Base-by-base conservation (phyloP, 1,284 basidiomycete genomes). In the Afroboletus lepidellus region DNA sequence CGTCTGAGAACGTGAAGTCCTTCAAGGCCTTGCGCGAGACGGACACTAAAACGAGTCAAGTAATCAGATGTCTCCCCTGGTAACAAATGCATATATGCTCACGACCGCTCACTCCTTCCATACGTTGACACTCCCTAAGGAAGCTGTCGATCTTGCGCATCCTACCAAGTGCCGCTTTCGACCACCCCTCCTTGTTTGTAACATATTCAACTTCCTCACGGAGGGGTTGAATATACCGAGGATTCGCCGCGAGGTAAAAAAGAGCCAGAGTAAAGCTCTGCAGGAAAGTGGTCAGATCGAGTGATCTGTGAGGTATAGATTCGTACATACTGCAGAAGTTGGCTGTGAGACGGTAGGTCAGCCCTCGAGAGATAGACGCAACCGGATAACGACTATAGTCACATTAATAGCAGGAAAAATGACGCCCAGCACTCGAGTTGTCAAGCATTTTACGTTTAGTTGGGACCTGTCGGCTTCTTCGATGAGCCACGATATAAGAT, bases 401-500 rank as follows among this genome's bases (percentile, higher is more conserved):
- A 18, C 38, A 82, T 80, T 73, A 16, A 77, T 68, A 1, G 75
- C 70, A 0, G 71, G 71, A 32, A 78, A 71, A 49, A 74, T 76
- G 38, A 73, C 18, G 0, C 50, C 21, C 9, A 78, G 56, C 5
- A 78, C 30, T 15, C 69, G 65, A 8, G 49, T 46, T 0, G 69
- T 67, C 24, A 80, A 51, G 5, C 58, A 60, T 21, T 61, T 43
- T 1, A 69, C 48, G 0, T 62, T 34, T 9, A 55, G 61, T 36
- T 75, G 67, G 6, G 68, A 56, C 9, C 66, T 67, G 7, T 67
- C 57, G 3, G 70, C 69, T 3, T 65, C 68, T 8, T 78, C 72
- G 51, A 80, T 67, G 9, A 79, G 48, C 78, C 78, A 81, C 29
- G 66, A 68, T 3, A 82, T 51, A 50, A 74, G 41, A 48, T 77